Conservation (phyloP, 2,329 filamentous ascomycete species). For the Talaromyces islandicus region DNA sequence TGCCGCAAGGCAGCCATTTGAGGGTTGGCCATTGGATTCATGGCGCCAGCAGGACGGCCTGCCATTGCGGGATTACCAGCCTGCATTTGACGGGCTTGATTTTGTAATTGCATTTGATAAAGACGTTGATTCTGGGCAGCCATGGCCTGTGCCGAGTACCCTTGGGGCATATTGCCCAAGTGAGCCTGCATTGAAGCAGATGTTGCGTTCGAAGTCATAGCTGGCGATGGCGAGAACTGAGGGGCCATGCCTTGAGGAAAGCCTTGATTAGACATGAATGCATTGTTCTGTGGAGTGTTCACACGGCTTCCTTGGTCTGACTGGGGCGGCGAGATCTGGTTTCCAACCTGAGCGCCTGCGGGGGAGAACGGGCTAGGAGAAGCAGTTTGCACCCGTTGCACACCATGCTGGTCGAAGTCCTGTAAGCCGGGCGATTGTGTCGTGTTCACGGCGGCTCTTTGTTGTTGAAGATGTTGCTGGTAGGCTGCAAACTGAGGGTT, state of each 20-base stretch:
- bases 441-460: conserved; percentile 72
- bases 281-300: conserved; percentile 65
- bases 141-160: conserved; percentile 51
- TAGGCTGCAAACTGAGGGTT: conserved; percentile 57
- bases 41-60: conserved; percentile 26
- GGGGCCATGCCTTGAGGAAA: conserved; percentile 35
- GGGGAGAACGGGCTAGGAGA: conserved; percentile 89
- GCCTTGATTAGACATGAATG: conserved; percentile 53
- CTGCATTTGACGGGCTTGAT: conserved; percentile 61
- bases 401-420: conserved; percentile 57
- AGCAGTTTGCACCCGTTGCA: conserved; percentile 79
- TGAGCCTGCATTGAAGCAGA: conserved; percentile 38
- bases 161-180: conserved; percentile 48
- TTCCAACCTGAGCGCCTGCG: conserved; percentile 63
- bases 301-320: conserved; percentile 64
- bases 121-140: conserved; percentile 65
- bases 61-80: conserved; percentile 34
- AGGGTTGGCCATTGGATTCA: conserved; percentile 33
- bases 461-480: conserved; percentile 65
- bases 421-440: conserved; percentile 93
- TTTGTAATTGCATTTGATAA: conserved; percentile 79
- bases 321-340: conserved; percentile 69
- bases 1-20: conserved; percentile 46
- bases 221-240: conserved; percentile 36
- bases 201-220: conserved; percentile 34